Conservation (phyloP, 2,329 filamentous ascomycete species). For the Alternaria consortialis region DNA sequence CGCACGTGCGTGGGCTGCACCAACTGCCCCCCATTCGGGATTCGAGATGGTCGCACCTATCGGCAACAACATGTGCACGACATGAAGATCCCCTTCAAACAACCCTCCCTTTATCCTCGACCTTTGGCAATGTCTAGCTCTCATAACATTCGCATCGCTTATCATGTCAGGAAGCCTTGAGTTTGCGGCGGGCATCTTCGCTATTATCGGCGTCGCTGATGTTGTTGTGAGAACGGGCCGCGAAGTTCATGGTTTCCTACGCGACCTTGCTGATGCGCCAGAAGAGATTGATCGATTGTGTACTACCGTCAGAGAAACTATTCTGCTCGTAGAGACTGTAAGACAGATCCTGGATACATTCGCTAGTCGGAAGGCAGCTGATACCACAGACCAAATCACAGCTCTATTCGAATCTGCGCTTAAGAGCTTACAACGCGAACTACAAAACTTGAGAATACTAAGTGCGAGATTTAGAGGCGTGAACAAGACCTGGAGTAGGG, state of each 20-base stretch:
- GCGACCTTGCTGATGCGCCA: constrained; percentile 20
- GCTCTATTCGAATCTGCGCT: constrained; percentile 5
- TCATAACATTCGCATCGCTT: not conserved
- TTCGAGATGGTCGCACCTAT: not conserved
- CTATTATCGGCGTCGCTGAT: constrained; percentile 27
- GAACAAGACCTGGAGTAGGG: constrained; percentile 15
- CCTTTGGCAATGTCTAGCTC: not conserved
- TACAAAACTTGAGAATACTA: constrained; percentile 8
- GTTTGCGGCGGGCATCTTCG: constrained; percentile 22
- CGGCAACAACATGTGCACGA: not conserved
- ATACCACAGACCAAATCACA: not conserved
- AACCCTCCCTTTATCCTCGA: not conserved
- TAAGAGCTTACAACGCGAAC: constrained; percentile 13
- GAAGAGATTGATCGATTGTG: constrained; percentile 14
- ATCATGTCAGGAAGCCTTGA: constrained; percentile 9
- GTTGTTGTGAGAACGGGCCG: constrained; percentile 20
- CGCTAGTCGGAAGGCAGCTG: not conserved
- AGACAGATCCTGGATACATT: constrained; percentile 7
- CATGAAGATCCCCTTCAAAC: not conserved
- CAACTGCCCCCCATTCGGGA: constrained; percentile 1
- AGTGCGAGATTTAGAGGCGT: constrained; percentile 8
- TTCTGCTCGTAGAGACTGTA: not conserved
- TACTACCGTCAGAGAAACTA: constrained; percentile 13
- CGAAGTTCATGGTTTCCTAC: constrained; percentile 24
- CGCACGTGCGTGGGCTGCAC: not conserved